Evolutionary conservation across 345 rosid species (phyloP), one percentile per base, ranked within the genome.

Genomic region (Salix dunnii): DNA sequence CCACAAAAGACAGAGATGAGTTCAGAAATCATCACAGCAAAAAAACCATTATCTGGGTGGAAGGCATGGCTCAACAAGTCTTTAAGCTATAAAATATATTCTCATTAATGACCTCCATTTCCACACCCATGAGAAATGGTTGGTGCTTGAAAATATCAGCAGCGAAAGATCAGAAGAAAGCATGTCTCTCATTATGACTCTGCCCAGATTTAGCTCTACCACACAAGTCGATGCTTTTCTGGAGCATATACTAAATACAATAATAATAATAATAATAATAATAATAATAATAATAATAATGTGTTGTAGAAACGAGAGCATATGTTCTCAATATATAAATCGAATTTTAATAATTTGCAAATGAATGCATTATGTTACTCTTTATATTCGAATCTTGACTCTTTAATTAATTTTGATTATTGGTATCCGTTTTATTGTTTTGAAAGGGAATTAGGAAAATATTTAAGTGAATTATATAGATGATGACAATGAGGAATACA

Each of bases 1-100:
- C 55, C 71, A 11, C 78, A 79, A 3, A 79, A 46, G 75, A 79
- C 82, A 16, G 78, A 48, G 8, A 70, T 7, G 36, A 79, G 71
- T 38, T 35, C 78, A 6, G 63, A 67, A 33, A 33, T 33, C 7
- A 55, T 67, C 16, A 35, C 8, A 1, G 18, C 35, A 9, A 28
- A 64, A 8, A 69, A 63, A 55, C 30, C 82, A 62, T n/a, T n/a
- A 40, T 40, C 70, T 23, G 69, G 78, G 20, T 79, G 77, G 82
- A 74, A 60, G 74, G 82, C n/a, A n/a, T n/a, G n/a, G n/a, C n/a
- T n/a, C n/a, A n/a, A n/a, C n/a, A n/a, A n/a, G n/a, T n/a, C n/a
- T n/a, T n/a, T n/a, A n/a, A n/a, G n/a, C n/a, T n/a, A n/a, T n/a
- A n/a, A n/a, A n/a, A n/a, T n/a, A 0, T 5, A 33, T 33, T 33